Percentiles rank a stretch among this genome's conserved stretches.
These are phyloP conservation scores for Phytopythium chamaehyphon DNA, from an alignment of 352 stramenopile genomes.

Conservation along the genomic window DNA sequence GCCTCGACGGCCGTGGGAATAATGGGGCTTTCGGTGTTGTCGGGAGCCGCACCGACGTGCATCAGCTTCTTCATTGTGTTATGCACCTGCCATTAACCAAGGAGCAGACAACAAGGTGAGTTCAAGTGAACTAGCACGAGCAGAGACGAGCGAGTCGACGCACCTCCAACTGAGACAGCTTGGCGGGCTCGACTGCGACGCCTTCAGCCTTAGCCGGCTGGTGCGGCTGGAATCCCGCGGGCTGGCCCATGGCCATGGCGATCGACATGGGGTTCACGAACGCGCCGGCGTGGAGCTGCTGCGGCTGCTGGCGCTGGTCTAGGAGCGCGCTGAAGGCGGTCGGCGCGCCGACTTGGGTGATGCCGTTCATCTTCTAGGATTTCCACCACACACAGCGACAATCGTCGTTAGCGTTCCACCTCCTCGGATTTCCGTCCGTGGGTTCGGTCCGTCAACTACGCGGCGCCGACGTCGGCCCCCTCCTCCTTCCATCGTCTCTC, in stretches of 20 bases:
- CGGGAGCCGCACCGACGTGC: not conserved
- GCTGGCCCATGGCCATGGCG: slow-evolving; percentile 5
- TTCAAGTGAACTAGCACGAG: too few species aligned
- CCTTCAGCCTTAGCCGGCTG: not conserved
- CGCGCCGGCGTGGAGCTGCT: slow-evolving; percentile 1
- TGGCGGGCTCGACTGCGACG: too few species aligned
- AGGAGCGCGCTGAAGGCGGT: not conserved
- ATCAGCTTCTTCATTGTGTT: slow-evolving; percentile 1
- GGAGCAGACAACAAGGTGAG: too few species aligned
- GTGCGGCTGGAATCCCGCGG: not conserved
- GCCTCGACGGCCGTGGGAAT: slow-evolving; percentile 34
- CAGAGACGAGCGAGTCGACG: too few species aligned
- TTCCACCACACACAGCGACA: not conserved
- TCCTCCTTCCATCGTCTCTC: not conserved
- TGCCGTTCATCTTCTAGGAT: slow-evolving; percentile 1
- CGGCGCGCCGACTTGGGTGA: not conserved
- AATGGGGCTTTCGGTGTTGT: not conserved
- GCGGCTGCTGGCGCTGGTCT: slow-evolving; percentile 6
- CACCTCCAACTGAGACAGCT: too few species aligned
- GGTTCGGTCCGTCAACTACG: not conserved
- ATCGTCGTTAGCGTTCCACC: slow-evolving; percentile 1
- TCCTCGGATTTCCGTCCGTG: not conserved
- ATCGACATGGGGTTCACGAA: slow-evolving; percentile 6
- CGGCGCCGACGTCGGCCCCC: not conserved
- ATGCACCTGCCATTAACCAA: not conserved